Evolutionary conservation across 768 basidiomycete genomes (phyloP), one percentile per base, ranked within the genome.

Genomic region (Suillus alpinus): DNA sequence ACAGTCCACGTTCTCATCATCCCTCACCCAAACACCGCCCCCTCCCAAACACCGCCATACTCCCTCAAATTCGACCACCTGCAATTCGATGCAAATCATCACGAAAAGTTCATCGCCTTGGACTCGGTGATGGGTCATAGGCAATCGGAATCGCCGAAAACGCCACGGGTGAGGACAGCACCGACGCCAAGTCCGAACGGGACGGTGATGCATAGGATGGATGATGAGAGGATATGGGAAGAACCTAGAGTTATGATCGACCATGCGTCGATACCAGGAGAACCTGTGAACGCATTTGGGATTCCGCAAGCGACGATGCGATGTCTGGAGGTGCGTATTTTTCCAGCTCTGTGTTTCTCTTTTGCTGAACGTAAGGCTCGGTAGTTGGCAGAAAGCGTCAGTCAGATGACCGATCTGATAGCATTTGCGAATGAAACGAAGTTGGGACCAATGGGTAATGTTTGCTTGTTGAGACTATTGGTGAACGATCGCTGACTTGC

Each of bases 281-380:
- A 92, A 67, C 92, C 92, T 9, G 89, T 94, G 56, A 93, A 93
- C 68, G 89, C 89, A 23, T 94, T 93, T 74, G 92, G 92, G 5
- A 91, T 94, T 57, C 91, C 92, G 6, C 91, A 93, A 69, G 91
- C 90, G 3, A 92, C 92, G 18, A 93, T 93, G 92, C 81, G 92
- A 58, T 92, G 91, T 81, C 76, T 94, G 39, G 92, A 94, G 82
- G 88, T 89, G 59, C 59, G 81, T 70, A 53, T 37, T 26, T 29
- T 26, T 32, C 60, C 26, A 43, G 52, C 46, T 31, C 40, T 23
- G n/a, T 39, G 40, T 46, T 49, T 52, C 61, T 44, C 57, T 53
- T 18, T 63, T 39, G 23, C 61, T 64, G 36, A 20, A 23, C 18
- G 56, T 60, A 56, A 20, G 34, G 62, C 60, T 34, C 61, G 61